Percentiles rank a stretch among this genome's conserved stretches.
Conservation (phyloP, 2,329 filamentous ascomycete genomes). For the Colletotrichum cuscutae region DNA sequence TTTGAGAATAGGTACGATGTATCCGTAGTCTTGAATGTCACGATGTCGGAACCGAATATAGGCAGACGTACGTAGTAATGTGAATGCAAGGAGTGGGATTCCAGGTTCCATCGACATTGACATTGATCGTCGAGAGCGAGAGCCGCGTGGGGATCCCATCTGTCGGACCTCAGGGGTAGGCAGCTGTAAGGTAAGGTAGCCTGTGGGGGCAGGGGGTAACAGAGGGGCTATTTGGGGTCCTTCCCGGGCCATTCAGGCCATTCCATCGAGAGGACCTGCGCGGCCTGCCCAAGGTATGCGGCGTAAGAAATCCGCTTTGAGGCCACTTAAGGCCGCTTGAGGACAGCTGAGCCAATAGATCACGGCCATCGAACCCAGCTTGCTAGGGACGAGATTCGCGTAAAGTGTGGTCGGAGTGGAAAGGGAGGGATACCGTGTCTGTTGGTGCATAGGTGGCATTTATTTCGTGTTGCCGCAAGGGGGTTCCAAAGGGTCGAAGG, state of each 20-base stretch:
- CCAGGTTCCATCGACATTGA: background rate
- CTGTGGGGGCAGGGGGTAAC: conserved; percentile 28
- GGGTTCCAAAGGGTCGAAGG: background rate
- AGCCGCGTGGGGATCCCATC: background rate
- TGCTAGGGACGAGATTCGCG: conserved; percentile 19
- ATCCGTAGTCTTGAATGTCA: background rate
- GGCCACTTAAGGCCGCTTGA: no score
- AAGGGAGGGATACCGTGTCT: conserved; percentile 33
- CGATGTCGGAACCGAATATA: background rate
- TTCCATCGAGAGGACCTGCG: conserved; percentile 27
- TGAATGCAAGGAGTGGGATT: background rate
- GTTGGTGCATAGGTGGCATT: conserved; percentile 37
- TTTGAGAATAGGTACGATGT: background rate
- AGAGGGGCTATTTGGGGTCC: background rate
- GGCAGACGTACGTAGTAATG: background rate
- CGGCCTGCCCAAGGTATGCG: conserved; percentile 6
- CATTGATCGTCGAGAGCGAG: background rate
- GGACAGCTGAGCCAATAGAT: conserved; percentile 12
- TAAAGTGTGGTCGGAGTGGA: conserved; percentile 24
- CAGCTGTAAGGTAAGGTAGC: background rate
- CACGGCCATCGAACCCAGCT: background rate
- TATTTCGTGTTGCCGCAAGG: conserved; percentile 33
- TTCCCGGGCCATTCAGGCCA: conserved; percentile 19
- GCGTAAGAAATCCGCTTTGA: background rate
- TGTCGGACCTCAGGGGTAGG: background rate